Base-by-base conservation (phyloP, 176 grass and related monocot species). In the Thinopyrum elongatum region DNA sequence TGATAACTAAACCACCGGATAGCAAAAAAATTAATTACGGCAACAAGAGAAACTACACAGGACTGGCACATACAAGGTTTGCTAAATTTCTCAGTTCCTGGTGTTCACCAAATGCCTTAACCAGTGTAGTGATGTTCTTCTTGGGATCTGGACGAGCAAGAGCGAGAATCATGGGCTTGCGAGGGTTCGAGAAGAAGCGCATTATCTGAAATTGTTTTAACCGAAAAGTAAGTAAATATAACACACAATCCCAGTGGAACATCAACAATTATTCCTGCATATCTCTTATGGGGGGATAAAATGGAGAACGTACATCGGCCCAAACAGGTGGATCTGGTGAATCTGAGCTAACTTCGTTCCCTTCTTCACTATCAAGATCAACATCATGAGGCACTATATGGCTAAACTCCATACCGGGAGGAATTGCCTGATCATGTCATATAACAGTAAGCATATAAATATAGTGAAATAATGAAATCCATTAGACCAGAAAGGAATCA, bases 71-170 rank as follows among this genome's bases (percentile, higher is more conserved):
- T 90, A 97, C 92, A 80, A 97, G 92, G 82, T 97, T 97, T 80
- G 94, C 94, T 74, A 97, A 83, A 86, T 97, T 93, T 92, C 94
- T 88, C 51, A 97, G 62, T 23, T 83, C 86, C 67, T 35, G 83
- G 64, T 91, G 91, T 97, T 97, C 88, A 14, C 94, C 94, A 89
- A 97, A 97, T 87, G 94, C 94, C 83, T 92, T 92, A 49, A 97
- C 90, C 62, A 94, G 79, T 27, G 92, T 94, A 74, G 88, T 90
- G 60, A 94, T 90, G 84, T 97, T 97, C 81, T 97, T 97, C 86
- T 94, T 94, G 10, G 94, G 94, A 76, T 97, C 90, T 16, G 94
- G 90, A 85, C 90, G 86, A 70, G 92, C 87, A 78, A 97, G 86
- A 57, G 92, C 94, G 8, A 97, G 91, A 83, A 97, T 94, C 90